phyloP scores from a whole-genome alignment of 352 stramenopile genomes.

The Pythium sp. region DNA sequence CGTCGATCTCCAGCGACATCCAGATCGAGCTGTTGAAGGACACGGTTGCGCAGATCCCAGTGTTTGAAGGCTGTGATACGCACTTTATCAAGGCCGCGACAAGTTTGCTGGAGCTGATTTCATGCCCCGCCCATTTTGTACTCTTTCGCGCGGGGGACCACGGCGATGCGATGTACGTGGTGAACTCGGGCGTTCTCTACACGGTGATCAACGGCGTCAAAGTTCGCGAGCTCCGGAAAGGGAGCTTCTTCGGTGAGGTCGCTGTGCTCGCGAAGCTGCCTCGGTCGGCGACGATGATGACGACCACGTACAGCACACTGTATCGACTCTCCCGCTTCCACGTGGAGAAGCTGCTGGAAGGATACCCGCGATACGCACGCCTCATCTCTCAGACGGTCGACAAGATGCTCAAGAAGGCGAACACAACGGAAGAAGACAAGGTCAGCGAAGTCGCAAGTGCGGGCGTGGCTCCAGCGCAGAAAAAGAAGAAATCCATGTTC shows the following conservation, averaged over 20 bases:
- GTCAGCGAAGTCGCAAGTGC: conserved; percentile 15
- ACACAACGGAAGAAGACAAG: conserved; percentile 19
- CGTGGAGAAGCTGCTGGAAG: conserved; percentile 50
- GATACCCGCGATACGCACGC: conserved; percentile 43
- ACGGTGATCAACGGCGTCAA: conserved; percentile 60
- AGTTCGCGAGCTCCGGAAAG: conserved; percentile 65
- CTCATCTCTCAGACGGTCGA: conserved; percentile 41
- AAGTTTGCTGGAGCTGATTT: conserved; percentile 51
- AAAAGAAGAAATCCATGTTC: conserved; percentile 15
- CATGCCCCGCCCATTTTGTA: conserved; percentile 48
- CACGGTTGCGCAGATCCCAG: conserved; percentile 49
- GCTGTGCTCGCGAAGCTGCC: conserved; percentile 61
- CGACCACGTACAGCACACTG: conserved; percentile 62
- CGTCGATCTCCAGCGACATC: conserved; percentile 70
- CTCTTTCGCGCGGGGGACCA: conserved; percentile 59
- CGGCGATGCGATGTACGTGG: conserved; percentile 71
- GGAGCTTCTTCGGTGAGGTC: conserved; percentile 64
- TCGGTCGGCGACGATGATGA: conserved; percentile 51
- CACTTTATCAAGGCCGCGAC: conserved; percentile 63
- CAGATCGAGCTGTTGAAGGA: conserved; percentile 57
- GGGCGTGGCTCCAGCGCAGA: neutral
- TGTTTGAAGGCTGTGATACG: conserved; percentile 54
- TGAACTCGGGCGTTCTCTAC: conserved; percentile 60
- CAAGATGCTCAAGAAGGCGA: conserved; percentile 35
- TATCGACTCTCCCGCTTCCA: conserved; percentile 52